Base-by-base conservation (phyloP, 2,329 filamentous ascomycete species). In the Pseudogymnoascus sp. region DNA sequence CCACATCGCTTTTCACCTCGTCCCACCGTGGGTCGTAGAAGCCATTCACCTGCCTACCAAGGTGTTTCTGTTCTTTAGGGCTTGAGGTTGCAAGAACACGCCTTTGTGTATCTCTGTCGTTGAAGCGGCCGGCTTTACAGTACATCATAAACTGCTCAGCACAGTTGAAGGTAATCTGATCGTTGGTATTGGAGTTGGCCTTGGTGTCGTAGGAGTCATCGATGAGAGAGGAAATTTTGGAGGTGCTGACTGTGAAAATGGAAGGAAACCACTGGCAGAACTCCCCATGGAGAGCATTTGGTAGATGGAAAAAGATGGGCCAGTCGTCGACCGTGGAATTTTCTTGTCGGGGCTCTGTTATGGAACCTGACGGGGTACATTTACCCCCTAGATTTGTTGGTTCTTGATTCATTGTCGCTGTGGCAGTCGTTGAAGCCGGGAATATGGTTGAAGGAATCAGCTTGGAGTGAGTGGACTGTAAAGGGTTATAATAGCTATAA, bases 71-170 rank as follows among this genome's bases (percentile, higher is more conserved):
- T 57, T 69, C 65, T 57, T 69, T 70, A 1, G 71, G 70, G 22
- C 64, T 64, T 0, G 50, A n/a, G 1, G 69, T 70, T 2, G 63
- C 66, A 25, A 74, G 66, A 25, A 74, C 63, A 14, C 36, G 64
- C 18, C 60, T 59, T 57, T 69, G 67, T 2, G 65, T 63, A 3
- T 59, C 61, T 14, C 30, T 57, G 65, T 76, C 74, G 61, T 64
- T 57, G 63, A 76, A 76, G 6, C 69, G 69, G 8, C 67, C 68
- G 5, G 74, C 74, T 66, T 76, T 76, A 70, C 72, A 74, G 65
- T 71, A 76, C 75, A 75, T 76, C 74, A 76, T 76, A 65, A 74
- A 76, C 61, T 76, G 74, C 64, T 76, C 74, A 4, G 72, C 72
- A 59, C 71, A 74, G 60, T 62, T 66, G 65, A 76, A 75, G 3